Base-by-base conservation (phyloP, 805 yeast species). In the Nakazawaea anatomiae region DNA sequence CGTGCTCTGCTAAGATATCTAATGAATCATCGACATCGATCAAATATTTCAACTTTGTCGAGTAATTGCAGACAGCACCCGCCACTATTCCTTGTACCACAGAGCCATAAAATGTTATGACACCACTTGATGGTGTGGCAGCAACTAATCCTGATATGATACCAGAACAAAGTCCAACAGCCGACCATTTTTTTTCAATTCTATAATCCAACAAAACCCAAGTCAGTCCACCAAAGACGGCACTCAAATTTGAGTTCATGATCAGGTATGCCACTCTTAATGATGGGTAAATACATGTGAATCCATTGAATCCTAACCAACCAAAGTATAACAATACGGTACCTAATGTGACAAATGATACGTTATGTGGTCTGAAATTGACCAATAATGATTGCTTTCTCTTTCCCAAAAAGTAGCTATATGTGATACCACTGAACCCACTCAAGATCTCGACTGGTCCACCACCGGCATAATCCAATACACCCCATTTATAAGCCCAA, bases 1-100 rank as follows among this genome's bases (percentile, higher is more conserved):
- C 98, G 83, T 92, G 99, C 80, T 92, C 98, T n/a, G 98, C 98
- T 65, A 92, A 77, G 47, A 90, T 83, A 85, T 94, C 98, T 59
- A 94, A 72, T 1, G 97, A 84, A 70, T 92, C 99, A 67, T 94
- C 98, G 47, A 92, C 90, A 53, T 78, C 77, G 44, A 87, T 71
- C 55, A 88, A 69, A 64, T 86, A 88, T 69, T 92, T 92, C 65
- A 92, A 71, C 61, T 89, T 87, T 44, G 97, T 92, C 51, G 96
- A 74, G 62, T 87, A 87, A 73, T 92, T 92, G 79, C 98, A 94
- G 36, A 85, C 80, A 9, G 85, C 67, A 39, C 96, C 96, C 0
- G 97, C 74, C 2, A 80, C 78, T 38, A 89, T 73, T 4, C 98
- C 98, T 54, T 90, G 79, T 18, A 90, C 73, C 5, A 90, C 85